Base-by-base conservation (phyloP, 2,329 filamentous ascomycete genomes). In the Tolypocladium tropicale region DNA sequence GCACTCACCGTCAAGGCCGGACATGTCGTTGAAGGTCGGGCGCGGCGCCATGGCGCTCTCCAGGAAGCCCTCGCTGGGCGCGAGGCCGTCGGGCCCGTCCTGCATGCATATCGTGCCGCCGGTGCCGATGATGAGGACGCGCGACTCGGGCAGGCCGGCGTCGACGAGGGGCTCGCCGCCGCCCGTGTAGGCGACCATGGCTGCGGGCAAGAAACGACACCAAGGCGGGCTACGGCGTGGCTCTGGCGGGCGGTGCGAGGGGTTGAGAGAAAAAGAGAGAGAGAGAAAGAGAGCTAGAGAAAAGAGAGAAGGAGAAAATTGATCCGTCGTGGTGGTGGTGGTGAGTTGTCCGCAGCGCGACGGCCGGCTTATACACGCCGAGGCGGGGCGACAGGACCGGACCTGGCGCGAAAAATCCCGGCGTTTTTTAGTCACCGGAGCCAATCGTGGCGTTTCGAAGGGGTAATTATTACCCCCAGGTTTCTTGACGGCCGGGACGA, bases 51-150 rank as follows among this genome's bases (percentile, higher is more conserved):
- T 86, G 64, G 90, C 90, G 62, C 84, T 84, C 64, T 94, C 82
- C 49, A 95, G 77, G 68, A 96, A 96, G 4, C 88, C 87, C 64
- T 83, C 77, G 56, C 89, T 88, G 6, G 92, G 92, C 37, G 94
- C 79, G 55, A 95, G 83, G 1, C 92, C 92, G 62, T 90, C 83
- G 10, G 82, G 80, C 11, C 90, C 90, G 55, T 85, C 86, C 67
- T 87, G 84, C 92, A 96, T 96, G 74, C 90, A 96, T 65, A 96
- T 96, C 7, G 88, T 91, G 49, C 88, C 88, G 58, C 89, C 91
- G 14, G 92, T 96, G 76, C 95, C 93, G 71, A 96, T 89, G 65
- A 96, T 88, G 61, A 96, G 78, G 14, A 96, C 88, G 57, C 89
- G 80, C 28, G 89, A 90, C 70, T 95, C 90, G 12, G 86, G 87